Evolutionary conservation across 495 filamentous ascomycete species (phyloP), one percentile per base, ranked within the genome.

Genomic region (Cairneyella variabilis): DNA sequence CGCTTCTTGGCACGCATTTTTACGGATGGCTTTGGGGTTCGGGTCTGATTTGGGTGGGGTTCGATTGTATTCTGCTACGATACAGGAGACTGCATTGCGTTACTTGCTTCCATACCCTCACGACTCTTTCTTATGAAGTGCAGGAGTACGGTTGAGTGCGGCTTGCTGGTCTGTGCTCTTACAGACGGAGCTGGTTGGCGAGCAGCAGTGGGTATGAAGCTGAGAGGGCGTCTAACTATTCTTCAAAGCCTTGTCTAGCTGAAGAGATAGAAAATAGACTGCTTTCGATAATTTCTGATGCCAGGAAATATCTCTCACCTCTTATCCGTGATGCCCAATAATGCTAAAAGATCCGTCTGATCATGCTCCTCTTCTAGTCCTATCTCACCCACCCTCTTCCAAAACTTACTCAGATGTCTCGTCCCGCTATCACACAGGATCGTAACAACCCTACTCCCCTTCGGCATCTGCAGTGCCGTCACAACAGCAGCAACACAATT

Each of bases 401-500:
- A 98, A 70, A 98, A 96, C 65, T 92, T 91, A 54, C 88, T 95
- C 22, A 99, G 71, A 69, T 99, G 95, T 59, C 93, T 76, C 17
- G 86, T 87, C 2, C 93, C 93, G 23, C 85, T 88, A 67, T 99
- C 93, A 64, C 92, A 97, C 39, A 97, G 70, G 12, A 99, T 76
- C 0, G 93, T 99, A 21, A 97, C 91, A 40, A 99, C 83, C 36
- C 80, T 74, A 62, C 91, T 85, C 0, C 83, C 86, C 51, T 59
- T 58, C 23, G 74, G 74, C 56, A 97, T 69, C 51, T 75, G 75
- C 64, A 85, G 73, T 18, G 92, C 93, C 7, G 85, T 83, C 53
- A 85, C 80, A 10, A 90, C 88, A 2, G 93, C 90, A 4, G 91
- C 93, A 50, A 97, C 88, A 62, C 91, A 97, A 64, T 99, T 99